Percentiles rank a stretch among this genome's conserved stretches.
Evolutionary conservation across 768 basidiomycete species (phyloP).

Genomic region (Boletus tylopilopsis): DNA sequence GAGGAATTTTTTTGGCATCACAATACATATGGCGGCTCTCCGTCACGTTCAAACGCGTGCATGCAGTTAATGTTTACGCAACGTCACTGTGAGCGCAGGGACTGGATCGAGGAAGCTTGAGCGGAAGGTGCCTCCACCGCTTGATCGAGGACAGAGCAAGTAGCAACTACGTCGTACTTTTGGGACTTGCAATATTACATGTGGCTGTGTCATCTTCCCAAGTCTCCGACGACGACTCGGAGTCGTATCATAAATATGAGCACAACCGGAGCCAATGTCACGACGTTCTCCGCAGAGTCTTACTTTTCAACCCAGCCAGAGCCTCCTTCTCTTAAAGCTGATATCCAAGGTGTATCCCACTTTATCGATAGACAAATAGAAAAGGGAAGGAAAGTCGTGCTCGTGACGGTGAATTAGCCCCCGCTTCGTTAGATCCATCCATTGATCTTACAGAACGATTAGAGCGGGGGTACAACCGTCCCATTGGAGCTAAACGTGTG

Average conservation of each 20-base stretch:
- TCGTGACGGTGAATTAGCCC: constrained; percentile 77
- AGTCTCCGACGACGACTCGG: neutral
- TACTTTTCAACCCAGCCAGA: constrained; percentile 89
- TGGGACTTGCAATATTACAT: too few species aligned
- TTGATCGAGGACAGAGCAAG: neutral
- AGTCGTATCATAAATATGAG: neutral
- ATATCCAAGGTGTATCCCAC: constrained; percentile 56
- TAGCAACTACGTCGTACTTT: too few species aligned
- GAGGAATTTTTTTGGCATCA: too few species aligned
- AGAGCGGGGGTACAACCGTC: constrained; percentile 99
- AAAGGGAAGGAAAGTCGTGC: constrained; percentile 72
- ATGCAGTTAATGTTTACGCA: too few species aligned
- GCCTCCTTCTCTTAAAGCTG: constrained; percentile 67
- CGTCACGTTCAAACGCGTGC: too few species aligned
- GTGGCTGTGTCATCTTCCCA: constrained; percentile 11
- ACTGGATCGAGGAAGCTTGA: too few species aligned
- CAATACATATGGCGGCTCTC: too few species aligned
- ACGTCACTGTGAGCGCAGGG: too few species aligned
- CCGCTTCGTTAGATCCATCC: constrained; percentile 1
- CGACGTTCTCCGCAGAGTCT: constrained; percentile 73
- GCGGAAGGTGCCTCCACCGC: too few species aligned
- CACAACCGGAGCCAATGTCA: constrained; percentile 9
- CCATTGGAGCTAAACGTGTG: constrained; percentile 99
- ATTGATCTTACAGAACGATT: constrained; percentile 12
- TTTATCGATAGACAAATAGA: constrained; percentile 70